Evolutionary conservation across 2,329 filamentous ascomycete genomes (phyloP).

Genomic region (Colletotrichum sp.): DNA sequence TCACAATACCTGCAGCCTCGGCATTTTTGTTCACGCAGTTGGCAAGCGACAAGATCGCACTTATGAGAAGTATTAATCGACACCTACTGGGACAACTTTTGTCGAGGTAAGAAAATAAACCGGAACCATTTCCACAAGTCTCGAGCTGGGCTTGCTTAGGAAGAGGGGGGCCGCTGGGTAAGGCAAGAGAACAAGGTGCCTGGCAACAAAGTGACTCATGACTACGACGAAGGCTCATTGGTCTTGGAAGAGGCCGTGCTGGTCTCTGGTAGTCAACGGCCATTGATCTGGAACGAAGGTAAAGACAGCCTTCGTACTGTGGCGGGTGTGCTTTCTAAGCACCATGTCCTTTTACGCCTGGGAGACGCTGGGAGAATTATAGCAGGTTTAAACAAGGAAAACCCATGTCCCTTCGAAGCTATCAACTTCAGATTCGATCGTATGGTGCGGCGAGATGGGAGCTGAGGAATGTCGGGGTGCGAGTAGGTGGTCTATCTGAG

Average conservation of each 20-base stretch:
- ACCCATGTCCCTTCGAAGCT: background rate
- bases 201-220: background rate
- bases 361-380: background rate
- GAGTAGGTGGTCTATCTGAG: background rate
- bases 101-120: background rate
- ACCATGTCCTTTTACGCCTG: background rate
- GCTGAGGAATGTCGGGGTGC: background rate
- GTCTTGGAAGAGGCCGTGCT: background rate
- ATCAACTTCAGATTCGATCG: background rate
- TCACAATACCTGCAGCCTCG: background rate
- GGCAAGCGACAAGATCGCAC: background rate
- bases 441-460: background rate
- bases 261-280: background rate
- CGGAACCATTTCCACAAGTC: background rate
- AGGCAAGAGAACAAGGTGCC: background rate
- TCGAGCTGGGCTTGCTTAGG: background rate
- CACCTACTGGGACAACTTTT: background rate
- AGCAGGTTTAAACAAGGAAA: background rate
- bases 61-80: background rate
- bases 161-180: background rate
- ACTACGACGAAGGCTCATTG: background rate
- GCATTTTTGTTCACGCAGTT: background rate
- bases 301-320: background rate
- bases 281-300: background rate
- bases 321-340: background rate